Conservation (phyloP, 768 basidiomycete species). For the Podaxis sp. region DNA sequence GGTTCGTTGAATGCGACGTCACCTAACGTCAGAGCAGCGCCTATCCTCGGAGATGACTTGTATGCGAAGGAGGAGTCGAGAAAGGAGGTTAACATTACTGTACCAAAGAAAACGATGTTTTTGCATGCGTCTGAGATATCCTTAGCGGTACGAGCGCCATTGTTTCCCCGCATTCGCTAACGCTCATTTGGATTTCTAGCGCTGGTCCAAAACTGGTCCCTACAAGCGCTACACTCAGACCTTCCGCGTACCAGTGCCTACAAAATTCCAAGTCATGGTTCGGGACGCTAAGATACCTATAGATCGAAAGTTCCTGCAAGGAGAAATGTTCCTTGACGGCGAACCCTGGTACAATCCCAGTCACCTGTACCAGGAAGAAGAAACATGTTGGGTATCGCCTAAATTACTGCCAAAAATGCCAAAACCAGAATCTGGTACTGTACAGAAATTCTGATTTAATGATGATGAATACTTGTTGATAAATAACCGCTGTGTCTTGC, state of each 20-base stretch:
- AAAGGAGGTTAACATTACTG: conserved; percentile 20
- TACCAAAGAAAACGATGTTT: conserved; percentile 49
- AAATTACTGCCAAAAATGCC: not conserved
- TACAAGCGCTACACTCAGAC: conserved; percentile 48
- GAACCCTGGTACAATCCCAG: conserved; percentile 13
- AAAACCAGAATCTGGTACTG: not conserved
- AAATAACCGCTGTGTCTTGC: not conserved
- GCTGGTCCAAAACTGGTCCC: conserved; percentile 38
- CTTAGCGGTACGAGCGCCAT: conserved; percentile 39
- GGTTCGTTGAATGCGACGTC: not conserved
- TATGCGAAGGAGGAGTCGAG: conserved; percentile 37
- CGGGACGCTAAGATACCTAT: conserved; percentile 38
- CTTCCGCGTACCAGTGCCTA: conserved; percentile 54
- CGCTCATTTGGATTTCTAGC: conserved; percentile 28
- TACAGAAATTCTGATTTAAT: not conserved
- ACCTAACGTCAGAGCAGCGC: conserved; percentile 35
- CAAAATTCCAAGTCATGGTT: conserved; percentile 51
- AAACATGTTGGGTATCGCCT: conserved; percentile 8
- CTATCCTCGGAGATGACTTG: conserved; percentile 58
- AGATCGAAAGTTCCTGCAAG: conserved; percentile 28
- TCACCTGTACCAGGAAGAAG: not conserved
- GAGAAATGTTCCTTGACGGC: conserved; percentile 46
- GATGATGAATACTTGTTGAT: not conserved
- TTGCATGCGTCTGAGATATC: conserved; percentile 58
- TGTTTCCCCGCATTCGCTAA: not conserved